Evolutionary conservation across 2,329 filamentous ascomycete species (phyloP).

Genomic region (Aspergillus clavatus): DNA sequence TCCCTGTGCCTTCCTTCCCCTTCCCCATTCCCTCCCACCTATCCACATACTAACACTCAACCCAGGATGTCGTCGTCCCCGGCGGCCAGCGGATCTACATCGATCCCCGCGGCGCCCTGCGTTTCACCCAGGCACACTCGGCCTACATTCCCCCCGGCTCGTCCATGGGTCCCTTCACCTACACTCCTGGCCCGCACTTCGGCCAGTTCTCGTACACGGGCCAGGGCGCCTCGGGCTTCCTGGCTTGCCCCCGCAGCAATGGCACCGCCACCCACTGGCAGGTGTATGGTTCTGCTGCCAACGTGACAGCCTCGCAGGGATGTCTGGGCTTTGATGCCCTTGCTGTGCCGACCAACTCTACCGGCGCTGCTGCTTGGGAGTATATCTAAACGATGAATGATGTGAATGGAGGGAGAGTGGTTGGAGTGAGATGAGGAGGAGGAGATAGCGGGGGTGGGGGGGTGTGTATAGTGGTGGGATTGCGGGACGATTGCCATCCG

Average conservation of each 20-base stretch:
- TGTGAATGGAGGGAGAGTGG: no score
- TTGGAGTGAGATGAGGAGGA: not conserved
- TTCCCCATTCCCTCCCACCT: slow-evolving; percentile 3
- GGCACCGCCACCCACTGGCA: slow-evolving; percentile 18
- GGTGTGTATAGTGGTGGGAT: not conserved
- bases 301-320: slow-evolving; percentile 19
- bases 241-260: slow-evolving; percentile 41
- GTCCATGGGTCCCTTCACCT: slow-evolving; percentile 47
- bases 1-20: no score
- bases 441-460: not conserved
- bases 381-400: slow-evolving; percentile 31
- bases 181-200: slow-evolving; percentile 23
- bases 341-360: slow-evolving; percentile 16
- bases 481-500: no score
- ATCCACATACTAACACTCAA: slow-evolving; percentile 19
- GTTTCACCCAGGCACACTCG: slow-evolving; percentile 56
- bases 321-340: slow-evolving; percentile 37
- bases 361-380: slow-evolving; percentile 32
- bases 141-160: slow-evolving; percentile 48
- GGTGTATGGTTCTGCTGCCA: slow-evolving; percentile 29
- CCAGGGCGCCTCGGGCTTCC: slow-evolving; percentile 27
- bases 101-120: slow-evolving; percentile 48
- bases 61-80: slow-evolving; percentile 50
- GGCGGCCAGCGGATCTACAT: slow-evolving; percentile 61
- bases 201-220: slow-evolving; percentile 27